phyloP scores from a whole-genome alignment of 164 flowering plant species.

The Aristolochia contorta region DNA sequence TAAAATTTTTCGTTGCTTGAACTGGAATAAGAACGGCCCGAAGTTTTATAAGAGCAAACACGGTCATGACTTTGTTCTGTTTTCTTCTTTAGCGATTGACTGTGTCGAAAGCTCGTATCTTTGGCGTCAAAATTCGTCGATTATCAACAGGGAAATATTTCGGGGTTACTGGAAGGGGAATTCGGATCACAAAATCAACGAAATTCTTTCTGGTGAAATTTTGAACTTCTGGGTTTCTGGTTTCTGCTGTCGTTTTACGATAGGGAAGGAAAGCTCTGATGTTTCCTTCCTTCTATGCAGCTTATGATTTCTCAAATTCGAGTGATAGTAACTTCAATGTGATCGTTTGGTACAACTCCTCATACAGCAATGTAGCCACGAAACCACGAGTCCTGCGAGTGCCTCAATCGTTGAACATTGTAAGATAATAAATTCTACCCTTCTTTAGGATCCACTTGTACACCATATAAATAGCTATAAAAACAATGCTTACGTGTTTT shows the following conservation, averaged over 20 bases:
- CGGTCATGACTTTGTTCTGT: background rate
- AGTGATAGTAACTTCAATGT: conserved; percentile 50
- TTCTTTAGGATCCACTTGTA: background rate
- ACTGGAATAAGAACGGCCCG: too few species aligned
- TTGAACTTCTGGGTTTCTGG: background rate
- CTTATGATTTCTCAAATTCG: conserved; percentile 82
- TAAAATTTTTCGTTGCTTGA: too few species aligned
- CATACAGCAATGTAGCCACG: conserved; percentile 44
- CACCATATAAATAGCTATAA: background rate
- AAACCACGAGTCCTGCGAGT: conserved; percentile 37
- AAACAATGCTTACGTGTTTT: background rate
- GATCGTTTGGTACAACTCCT: conserved; percentile 84
- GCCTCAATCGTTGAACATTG: conserved; percentile 82
- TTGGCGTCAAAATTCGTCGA: conserved; percentile 71
- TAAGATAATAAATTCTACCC: conserved; percentile 12
- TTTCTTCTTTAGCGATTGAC: conserved; percentile 14
- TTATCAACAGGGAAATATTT: conserved; percentile 56
- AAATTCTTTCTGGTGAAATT: conserved; percentile 69
- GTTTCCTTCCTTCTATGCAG: conserved; percentile 28
- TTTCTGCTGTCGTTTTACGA: background rate
- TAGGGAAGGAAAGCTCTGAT: conserved; percentile 1
- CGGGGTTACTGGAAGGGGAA: conserved; percentile 68
- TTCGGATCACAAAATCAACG: conserved; percentile 47
- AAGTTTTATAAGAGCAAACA: too few species aligned
- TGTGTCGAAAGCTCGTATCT: conserved; percentile 53